Evolutionary conservation across 2,329 filamentous ascomycete genomes (phyloP).

Genomic region (Cercospora brassicicola): DNA sequence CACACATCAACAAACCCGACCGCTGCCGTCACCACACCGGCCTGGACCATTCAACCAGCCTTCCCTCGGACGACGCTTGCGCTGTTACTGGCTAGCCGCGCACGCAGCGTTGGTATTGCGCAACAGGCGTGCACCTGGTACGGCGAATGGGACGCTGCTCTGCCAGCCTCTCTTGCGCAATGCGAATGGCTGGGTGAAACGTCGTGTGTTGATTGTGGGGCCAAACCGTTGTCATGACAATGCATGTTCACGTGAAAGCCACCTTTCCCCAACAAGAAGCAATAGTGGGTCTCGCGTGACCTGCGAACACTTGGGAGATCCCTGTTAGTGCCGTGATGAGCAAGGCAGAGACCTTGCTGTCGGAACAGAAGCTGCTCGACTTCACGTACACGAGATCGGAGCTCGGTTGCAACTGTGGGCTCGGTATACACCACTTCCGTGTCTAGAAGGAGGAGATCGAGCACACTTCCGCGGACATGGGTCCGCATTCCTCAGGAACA

Average conservation of each 20-base stretch:
- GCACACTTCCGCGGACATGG: not conserved
- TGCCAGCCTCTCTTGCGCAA: constrained; percentile 2
- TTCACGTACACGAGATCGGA: not conserved
- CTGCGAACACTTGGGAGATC: constrained; percentile 11
- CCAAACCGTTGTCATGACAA: not conserved
- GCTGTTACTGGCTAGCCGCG: not conserved
- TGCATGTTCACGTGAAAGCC: not conserved
- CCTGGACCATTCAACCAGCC: not conserved
- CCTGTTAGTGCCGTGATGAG: not conserved
- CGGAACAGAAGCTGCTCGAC: not conserved
- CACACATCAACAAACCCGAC: not conserved
- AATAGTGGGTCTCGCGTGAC: not conserved
- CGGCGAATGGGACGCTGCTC: not conserved
- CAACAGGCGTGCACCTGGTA: not conserved
- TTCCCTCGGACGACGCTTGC: not conserved
- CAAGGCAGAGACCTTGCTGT: not conserved
- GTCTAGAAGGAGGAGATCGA: not conserved
- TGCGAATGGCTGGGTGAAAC: constrained; percentile 2
- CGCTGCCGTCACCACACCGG: not conserved
- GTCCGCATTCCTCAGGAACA: too few relatives aligned
- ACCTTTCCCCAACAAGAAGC: not conserved
- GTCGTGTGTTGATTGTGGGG: constrained; percentile 2
- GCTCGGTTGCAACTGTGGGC: not conserved
- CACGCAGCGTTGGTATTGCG: not conserved
- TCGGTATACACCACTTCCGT: not conserved